These are phyloP conservation scores for Orbilia quercus DNA, from an alignment of 2,329 filamentous ascomycete species.

Conservation along the genomic window DNA sequence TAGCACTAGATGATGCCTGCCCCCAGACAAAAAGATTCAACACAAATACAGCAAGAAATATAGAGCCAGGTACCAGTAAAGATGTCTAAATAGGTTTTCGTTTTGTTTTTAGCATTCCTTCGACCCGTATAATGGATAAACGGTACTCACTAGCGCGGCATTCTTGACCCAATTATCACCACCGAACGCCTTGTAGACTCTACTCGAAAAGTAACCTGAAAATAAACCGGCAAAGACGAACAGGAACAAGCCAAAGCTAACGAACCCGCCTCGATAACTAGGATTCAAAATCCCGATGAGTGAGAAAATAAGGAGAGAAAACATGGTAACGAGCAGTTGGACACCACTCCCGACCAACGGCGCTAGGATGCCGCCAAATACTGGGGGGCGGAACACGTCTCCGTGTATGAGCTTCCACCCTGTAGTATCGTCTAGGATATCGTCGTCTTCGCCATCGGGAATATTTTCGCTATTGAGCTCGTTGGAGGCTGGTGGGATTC, in stretches of 20 bases:
- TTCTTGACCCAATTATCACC: slow-evolving; percentile 80
- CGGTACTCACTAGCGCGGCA: slow-evolving; percentile 70
- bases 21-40: slow-evolving; percentile 92
- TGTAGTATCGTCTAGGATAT: slow-evolving; percentile 79
- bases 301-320: slow-evolving; percentile 77
- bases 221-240: slow-evolving; percentile 86
- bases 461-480: slow-evolving; percentile 68
- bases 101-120: slow-evolving; percentile 3
- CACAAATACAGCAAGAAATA: slow-evolving; percentile 79
- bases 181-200: slow-evolving; percentile 84
- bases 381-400: slow-evolving; percentile 84
- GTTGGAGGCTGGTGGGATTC: slow-evolving; percentile 69
- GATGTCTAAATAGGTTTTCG: slow-evolving; percentile 70
- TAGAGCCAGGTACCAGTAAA: slow-evolving; percentile 79
- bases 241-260: slow-evolving; percentile 83
- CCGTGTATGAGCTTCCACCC: slow-evolving; percentile 90
- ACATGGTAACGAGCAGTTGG: slow-evolving; percentile 84
- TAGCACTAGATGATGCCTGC: slow-evolving; percentile 85
- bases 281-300: slow-evolving; percentile 83
- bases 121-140: not conserved
- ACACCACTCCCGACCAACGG: slow-evolving; percentile 86
- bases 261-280: slow-evolving; percentile 87
- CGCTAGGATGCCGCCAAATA: slow-evolving; percentile 77
- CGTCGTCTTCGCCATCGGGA: slow-evolving; percentile 72
- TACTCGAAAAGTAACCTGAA: slow-evolving; percentile 86